Percentiles rank a stretch among this genome's conserved stretches.
Conservation (phyloP, 2,329 filamentous ascomycete genomes). For the Diaporthe sp. region DNA sequence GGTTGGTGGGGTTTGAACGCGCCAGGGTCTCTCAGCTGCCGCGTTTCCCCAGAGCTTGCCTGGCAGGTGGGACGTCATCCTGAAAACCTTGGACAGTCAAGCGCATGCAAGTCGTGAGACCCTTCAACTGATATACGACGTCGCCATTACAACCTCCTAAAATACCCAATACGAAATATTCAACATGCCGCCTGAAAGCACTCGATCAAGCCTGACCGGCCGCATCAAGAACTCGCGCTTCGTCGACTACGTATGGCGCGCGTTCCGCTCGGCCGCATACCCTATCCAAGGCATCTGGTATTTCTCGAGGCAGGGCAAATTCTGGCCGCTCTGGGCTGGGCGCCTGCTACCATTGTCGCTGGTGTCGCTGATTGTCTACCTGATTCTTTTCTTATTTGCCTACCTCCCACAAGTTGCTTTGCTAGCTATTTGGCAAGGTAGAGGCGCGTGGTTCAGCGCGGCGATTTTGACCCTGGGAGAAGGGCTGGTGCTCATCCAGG, state of each 20-base stretch:
- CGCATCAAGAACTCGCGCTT: slow-evolving; percentile 38
- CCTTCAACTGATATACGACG: not conserved
- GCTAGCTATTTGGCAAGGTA: slow-evolving; percentile 88
- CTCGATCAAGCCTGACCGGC: slow-evolving; percentile 34
- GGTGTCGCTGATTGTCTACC: slow-evolving; percentile 85
- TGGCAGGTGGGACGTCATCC: slow-evolving; percentile 29
- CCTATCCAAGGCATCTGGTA: slow-evolving; percentile 84
- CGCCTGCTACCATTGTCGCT: slow-evolving; percentile 85
- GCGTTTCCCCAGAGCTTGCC: slow-evolving; percentile 11
- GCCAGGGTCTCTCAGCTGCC: slow-evolving; percentile 11
- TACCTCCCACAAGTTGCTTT: slow-evolving; percentile 93
- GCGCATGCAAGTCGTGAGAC: not conserved
- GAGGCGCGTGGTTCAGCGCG: slow-evolving; percentile 90
- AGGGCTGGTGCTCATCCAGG: slow-evolving; percentile 77
- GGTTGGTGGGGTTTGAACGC: not conserved
- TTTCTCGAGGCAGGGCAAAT: slow-evolving; percentile 81
- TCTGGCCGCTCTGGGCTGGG: slow-evolving; percentile 84
- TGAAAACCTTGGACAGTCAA: slow-evolving; percentile 3
- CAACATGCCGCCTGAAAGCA: slow-evolving; percentile 34
- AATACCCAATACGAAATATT: not conserved
- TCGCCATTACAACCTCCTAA: not conserved
- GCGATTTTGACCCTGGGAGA: slow-evolving; percentile 90
- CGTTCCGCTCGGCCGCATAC: slow-evolving; percentile 63
- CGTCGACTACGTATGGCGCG: slow-evolving; percentile 58
- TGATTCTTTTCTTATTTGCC: slow-evolving; percentile 88